A percentile compares a stretch with the other conserved stretches of the same genome.
These are phyloP conservation scores for Harrya chromipes DNA, from an alignment of 768 basidiomycete genomes.

Conservation along the genomic window DNA sequence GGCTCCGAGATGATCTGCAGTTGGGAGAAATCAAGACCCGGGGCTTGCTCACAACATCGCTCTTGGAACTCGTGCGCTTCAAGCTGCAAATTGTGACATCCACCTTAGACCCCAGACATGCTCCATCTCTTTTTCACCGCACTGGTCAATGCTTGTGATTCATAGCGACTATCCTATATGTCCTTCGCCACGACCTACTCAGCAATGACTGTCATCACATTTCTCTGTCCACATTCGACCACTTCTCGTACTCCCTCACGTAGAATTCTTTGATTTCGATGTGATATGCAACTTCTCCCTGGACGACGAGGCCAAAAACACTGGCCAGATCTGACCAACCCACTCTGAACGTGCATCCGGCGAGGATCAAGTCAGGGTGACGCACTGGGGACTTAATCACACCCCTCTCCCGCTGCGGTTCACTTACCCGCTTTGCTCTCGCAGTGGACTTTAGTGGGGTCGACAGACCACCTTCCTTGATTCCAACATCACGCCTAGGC, in stretches of 20 bases:
- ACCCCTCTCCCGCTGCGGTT: conserved; percentile 16
- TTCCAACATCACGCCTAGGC: conserved; percentile 2
- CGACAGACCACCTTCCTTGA: neutral
- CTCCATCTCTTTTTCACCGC: conserved; percentile 22
- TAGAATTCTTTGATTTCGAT: conserved; percentile 14
- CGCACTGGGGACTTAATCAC: conserved; percentile 18
- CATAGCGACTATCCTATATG: conserved; percentile 5
- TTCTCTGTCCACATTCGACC: conserved; percentile 16
- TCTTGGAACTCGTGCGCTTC: conserved; percentile 18
- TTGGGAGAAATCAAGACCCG: no score
- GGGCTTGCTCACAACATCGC: conserved; percentile 7
- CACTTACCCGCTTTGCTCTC: conserved; percentile 13
- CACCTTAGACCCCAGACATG: conserved; percentile 15
- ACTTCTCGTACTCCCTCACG: conserved; percentile 14
- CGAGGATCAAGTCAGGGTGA: conserved; percentile 16
- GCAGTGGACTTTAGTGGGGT: conserved; percentile 21
- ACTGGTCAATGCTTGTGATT: conserved; percentile 12
- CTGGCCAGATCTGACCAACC: conserved; percentile 20
- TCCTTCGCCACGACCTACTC: conserved; percentile 7
- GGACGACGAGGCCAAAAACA: conserved; percentile 19
- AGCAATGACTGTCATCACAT: neutral
- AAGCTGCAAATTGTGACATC: conserved; percentile 15
- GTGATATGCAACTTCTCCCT: conserved; percentile 16
- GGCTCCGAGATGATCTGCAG: no score
- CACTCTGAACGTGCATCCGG: conserved; percentile 23